Conservation (phyloP, 257 asterid species). For the Solanum corneliomulleri region DNA sequence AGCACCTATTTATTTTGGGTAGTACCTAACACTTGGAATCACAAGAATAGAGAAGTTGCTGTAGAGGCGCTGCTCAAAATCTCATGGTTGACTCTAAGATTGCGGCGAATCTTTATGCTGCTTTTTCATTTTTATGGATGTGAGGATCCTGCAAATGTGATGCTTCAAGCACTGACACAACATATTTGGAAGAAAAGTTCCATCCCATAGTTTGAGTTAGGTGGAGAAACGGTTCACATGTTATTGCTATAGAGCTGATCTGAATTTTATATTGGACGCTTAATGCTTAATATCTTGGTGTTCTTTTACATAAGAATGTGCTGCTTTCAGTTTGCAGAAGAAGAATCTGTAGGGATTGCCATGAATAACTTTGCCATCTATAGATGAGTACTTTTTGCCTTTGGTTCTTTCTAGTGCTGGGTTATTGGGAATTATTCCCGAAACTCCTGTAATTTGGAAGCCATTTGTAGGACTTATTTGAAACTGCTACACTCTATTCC, state of each 20-base stretch:
- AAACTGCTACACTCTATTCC: background rate
- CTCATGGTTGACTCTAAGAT: background rate
- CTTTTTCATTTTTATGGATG: background rate
- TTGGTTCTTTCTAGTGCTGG: background rate
- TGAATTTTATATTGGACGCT: background rate
- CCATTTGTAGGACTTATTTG: background rate
- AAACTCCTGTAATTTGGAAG: background rate
- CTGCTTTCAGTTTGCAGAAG: background rate
- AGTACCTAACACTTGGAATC: background rate
- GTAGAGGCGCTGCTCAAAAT: background rate
- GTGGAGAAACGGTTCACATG: background rate
- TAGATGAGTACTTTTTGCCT: background rate
- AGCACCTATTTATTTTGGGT: background rate
- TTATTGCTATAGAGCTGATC: background rate
- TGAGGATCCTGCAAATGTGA: background rate
- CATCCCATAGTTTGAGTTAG: background rate
- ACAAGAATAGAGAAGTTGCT: background rate
- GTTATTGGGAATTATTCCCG: background rate
- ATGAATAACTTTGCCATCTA: background rate
- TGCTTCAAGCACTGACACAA: background rate
- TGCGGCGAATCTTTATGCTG: background rate
- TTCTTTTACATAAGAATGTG: background rate
- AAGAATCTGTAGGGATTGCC: background rate
- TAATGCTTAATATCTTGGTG: background rate
- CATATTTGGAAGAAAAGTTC: background rate